Conservation (phyloP, 257 asterid genomes). For the Osmanthus fragrans region DNA sequence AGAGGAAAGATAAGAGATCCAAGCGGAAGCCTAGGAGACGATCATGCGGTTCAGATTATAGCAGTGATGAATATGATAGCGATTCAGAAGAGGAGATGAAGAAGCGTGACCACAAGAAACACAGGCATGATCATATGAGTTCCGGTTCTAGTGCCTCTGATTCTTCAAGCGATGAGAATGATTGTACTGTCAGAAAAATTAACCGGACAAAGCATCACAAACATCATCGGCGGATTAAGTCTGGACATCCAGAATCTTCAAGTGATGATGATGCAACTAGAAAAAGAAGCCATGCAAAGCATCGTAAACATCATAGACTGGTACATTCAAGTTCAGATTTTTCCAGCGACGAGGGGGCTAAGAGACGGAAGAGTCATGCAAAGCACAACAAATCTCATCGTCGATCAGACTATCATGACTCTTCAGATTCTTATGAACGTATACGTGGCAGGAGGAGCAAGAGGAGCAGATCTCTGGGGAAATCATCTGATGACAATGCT, state of each 20-base stretch:
- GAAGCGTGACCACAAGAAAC: constrained; percentile 53
- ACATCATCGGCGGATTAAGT: constrained; percentile 34
- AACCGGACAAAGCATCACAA: constrained; percentile 34
- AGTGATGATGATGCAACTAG: constrained; percentile 30
- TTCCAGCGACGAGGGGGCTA: constrained; percentile 47
- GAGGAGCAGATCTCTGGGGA: constrained; percentile 45
- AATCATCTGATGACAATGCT: constrained; percentile 44
- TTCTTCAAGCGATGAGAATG: constrained; percentile 38
- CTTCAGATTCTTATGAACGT: constrained; percentile 47
- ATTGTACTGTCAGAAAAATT: constrained; percentile 24
- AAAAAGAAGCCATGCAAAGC: constrained; percentile 44
- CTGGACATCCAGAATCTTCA: constrained; percentile 38
- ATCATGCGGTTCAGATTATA: constrained; percentile 44
- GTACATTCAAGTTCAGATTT: constrained; percentile 38
- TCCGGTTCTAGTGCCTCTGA: constrained; percentile 49
- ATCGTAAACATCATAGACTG: constrained; percentile 38
- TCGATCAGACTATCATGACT: constrained; percentile 38
- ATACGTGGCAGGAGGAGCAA: constrained; percentile 26
- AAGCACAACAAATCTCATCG: constrained; percentile 43
- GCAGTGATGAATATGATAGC: constrained; percentile 46
- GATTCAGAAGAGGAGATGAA: constrained; percentile 49
- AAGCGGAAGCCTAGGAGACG: constrained; percentile 56
- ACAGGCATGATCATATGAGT: constrained; percentile 32
- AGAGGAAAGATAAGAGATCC: constrained; percentile 51
- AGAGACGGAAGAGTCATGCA: constrained; percentile 28